Base-by-base conservation (phyloP, 2,329 filamentous ascomycete genomes). In the Hirsutella minnesotensis region DNA sequence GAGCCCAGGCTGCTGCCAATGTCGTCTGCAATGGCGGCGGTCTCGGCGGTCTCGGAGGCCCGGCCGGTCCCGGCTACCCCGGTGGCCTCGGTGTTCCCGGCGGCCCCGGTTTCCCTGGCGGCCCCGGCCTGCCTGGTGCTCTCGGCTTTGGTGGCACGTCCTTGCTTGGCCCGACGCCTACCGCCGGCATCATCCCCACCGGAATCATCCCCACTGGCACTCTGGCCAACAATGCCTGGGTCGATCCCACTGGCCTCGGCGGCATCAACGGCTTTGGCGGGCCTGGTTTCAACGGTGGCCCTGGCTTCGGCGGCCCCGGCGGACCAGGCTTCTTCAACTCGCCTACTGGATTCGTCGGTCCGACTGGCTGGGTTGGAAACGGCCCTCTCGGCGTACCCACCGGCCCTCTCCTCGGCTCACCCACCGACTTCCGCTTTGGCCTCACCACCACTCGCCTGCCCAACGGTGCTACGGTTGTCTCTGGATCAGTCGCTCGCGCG, bases 1-100 rank as follows among this genome's bases (percentile, higher is more conserved):
- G 56, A 43, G 62, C 60, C 15, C 56, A 60, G 43, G 39, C 50
- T 9, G 57, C 63, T 9, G 61, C 61, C 12, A 40, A 39, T 12
- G 49, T 43, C 3, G 53, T 56, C 20, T 66, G 64, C 48, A 44
- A 43, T 13, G 38, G 15, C 40, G 43, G 44, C 22, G 15, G 16
- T n/a, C 33, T 18, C 15, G 38, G 18, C 24, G 16, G 16, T 24
- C 8, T 10, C 33, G 33, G 33, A 1, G 33, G 5, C 9, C 33
- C 33, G 5, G 33, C 13, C 9, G n/a, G 7, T 5, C n/a, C 33
- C 16, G 33, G 8, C 33, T 16, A 9, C n/a, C 8, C 33, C 9
- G 33, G 7, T 9, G 33, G 33, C 9, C 33, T 18, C 9, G 33
- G 33, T 19, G 33, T 16, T 35, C 3, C 16, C n/a, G 33, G 33